Evolutionary conservation across 2,329 filamentous ascomycete genomes (phyloP), one percentile per base, ranked within the genome.

Genomic region (Curvularia sp.): DNA sequence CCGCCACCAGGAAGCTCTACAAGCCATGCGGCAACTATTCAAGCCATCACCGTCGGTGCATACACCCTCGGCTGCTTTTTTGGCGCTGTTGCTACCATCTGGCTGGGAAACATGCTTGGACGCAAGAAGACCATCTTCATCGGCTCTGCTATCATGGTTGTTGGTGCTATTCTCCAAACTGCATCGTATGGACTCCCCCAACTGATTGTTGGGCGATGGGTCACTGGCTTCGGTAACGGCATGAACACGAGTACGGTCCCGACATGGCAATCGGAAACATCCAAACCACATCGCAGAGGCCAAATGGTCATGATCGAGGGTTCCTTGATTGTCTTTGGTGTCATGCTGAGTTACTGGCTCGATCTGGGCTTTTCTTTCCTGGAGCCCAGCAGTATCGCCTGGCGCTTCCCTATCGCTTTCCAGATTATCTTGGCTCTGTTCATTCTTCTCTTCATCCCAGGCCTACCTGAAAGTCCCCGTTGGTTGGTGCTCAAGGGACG

Each of bases 121-220:
- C 80, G 86, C 33, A 81, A 82, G 70, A 77, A 83, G 39, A 83
- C 82, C 1, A 86, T 87, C 52, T 85, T 89, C 65, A 78, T 85
- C n/a, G 87, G 87, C 15, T 83, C 82, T 8, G 61, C 77, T 10
- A 82, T 89, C 63, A 85, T 88, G 81, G 77, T 86, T 15, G 54
- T 88, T 33, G 86, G 86, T 13, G 85, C 85, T 33, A 78, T 84
- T 8, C 82, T 89, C 38, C 88, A 89, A 67, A 75, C 84, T 13
- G 73, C 81, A 12, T 79, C 81, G 1, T 83, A 80, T 62, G 72
- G 77, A 60, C 78, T 82, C 9, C 77, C 74, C 20, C 76, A 79
- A 49, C 78, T 83, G 20, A 79, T 84, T 22, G 79, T 80, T 10
- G 79, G 80, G 3, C 76, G 83, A 59, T 79, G 82, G 57, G 81